phyloP scores from a whole-genome alignment of 305 asterid genomes.

The Coffea humblotiana region DNA sequence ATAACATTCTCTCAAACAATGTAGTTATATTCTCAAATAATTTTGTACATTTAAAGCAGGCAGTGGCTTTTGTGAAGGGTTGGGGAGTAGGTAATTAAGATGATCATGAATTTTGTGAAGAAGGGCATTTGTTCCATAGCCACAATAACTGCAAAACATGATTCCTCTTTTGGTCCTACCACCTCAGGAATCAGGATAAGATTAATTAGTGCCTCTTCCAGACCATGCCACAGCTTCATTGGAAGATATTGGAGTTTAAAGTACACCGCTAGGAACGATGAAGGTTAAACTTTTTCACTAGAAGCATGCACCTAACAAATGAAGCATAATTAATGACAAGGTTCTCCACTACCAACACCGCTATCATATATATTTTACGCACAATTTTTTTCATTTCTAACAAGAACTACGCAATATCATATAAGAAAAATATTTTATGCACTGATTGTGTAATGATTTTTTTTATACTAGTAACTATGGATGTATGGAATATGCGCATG shows the following conservation, averaged over 20 bases:
- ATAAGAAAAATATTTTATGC: too few species aligned
- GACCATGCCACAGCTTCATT: neutral
- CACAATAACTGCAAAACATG: slow-evolving; percentile 4
- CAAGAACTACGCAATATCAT: neutral
- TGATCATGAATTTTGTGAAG: neutral
- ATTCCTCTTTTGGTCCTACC: neutral
- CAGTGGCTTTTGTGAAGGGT: neutral
- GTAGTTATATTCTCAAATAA: neutral
- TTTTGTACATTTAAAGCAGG: neutral
- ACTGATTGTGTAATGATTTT: too few species aligned
- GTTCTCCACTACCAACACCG: neutral
- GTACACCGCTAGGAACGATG: neutral
- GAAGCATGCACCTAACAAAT: neutral
- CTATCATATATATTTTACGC: neutral
- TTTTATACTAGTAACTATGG: too few species aligned
- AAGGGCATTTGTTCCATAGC: slow-evolving; percentile 11
- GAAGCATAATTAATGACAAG: neutral
- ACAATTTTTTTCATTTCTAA: neutral
- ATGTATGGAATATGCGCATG: too few species aligned
- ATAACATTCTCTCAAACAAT: neutral
- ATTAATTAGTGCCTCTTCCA: neutral
- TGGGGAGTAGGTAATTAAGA: neutral
- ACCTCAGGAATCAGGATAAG: too few species aligned
- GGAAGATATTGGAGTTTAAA: neutral
- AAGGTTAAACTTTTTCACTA: neutral